Evolutionary conservation across 768 basidiomycete species (phyloP).

Genomic region (Dendrothele bispora): DNA sequence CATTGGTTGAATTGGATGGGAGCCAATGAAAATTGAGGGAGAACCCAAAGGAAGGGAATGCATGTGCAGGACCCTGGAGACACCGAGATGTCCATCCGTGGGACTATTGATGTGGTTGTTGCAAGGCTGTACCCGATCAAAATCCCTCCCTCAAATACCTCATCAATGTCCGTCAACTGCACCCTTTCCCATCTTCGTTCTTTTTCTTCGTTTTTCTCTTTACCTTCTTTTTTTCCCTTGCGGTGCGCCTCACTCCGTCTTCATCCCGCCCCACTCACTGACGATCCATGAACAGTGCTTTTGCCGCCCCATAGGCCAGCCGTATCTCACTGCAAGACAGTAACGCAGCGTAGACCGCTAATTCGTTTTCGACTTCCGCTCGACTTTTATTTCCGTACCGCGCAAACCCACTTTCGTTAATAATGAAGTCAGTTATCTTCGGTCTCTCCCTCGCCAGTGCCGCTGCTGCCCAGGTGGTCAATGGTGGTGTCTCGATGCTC

Average conservation of each 20-base stretch:
- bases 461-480: constrained; percentile 55
- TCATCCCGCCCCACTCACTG: background rate
- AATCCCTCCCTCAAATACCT: constrained; percentile 35
- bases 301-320: constrained; percentile 44
- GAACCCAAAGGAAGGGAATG: constrained; percentile 12
- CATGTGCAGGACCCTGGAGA: constrained; percentile 16
- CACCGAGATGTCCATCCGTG: constrained; percentile 21
- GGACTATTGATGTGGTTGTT: constrained; percentile 18
- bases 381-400: constrained; percentile 36
- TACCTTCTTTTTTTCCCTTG: constrained; percentile 34
- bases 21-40: constrained; percentile 9
- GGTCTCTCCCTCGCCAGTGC: constrained; percentile 58
- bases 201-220: constrained; percentile 35
- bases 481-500: constrained; percentile 45
- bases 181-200: constrained; percentile 34
- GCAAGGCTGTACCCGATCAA: constrained; percentile 31
- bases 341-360: constrained; percentile 76
- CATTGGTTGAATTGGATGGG: constrained; percentile 6
- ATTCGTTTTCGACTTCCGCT: constrained; percentile 30
- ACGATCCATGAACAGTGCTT: constrained; percentile 36
- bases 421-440: constrained; percentile 64
- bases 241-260: constrained; percentile 35
- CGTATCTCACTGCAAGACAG: constrained; percentile 64
- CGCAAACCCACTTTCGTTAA: constrained; percentile 47
- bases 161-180: constrained; percentile 2